These are phyloP conservation scores for Abrus pulchellus DNA, from an alignment of 306 rosid species.

Conservation along the genomic window DNA sequence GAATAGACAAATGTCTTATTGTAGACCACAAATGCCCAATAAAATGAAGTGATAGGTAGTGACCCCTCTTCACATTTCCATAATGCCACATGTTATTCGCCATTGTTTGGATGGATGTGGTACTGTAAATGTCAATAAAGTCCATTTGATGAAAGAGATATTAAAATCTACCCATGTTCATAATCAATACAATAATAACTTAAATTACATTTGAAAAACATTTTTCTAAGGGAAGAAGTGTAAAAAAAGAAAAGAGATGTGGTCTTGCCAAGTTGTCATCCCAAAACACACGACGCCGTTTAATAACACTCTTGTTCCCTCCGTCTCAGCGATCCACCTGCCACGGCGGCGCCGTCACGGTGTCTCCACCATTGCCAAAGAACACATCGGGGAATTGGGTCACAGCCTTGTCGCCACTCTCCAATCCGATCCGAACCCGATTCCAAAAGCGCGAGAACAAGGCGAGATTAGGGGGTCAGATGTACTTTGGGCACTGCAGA, in stretches of 20 bases:
- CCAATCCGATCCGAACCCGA: conserved; percentile 46
- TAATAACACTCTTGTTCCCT: not conserved
- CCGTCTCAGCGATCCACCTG: conserved; percentile 50
- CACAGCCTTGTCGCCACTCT: conserved; percentile 37
- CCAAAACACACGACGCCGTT: conserved; percentile 41
- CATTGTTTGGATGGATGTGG: too few species aligned
- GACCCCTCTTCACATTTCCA: too few species aligned
- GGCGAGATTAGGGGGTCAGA: conserved; percentile 68
- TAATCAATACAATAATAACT: too few species aligned
- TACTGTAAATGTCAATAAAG: too few species aligned
- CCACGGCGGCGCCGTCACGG: conserved; percentile 40
- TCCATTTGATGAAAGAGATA: not conserved
- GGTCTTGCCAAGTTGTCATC: conserved; percentile 35
- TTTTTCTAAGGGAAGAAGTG: too few species aligned
- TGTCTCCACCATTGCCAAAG: not conserved
- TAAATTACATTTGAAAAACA: not conserved
- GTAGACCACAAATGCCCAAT: too few species aligned
- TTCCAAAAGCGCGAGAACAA: conserved; percentile 10
- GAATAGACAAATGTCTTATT: too few species aligned
- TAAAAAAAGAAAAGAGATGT: conserved; percentile 27
- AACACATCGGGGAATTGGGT: conserved; percentile 47
- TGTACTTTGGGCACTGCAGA: conserved; percentile 76
- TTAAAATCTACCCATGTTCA: too few species aligned
- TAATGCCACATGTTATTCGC: not conserved
- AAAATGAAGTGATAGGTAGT: too few species aligned